Evolutionary conservation across 192 early-diverging fungal genomes (phyloP).

Genomic region (Podila horticola): DNA sequence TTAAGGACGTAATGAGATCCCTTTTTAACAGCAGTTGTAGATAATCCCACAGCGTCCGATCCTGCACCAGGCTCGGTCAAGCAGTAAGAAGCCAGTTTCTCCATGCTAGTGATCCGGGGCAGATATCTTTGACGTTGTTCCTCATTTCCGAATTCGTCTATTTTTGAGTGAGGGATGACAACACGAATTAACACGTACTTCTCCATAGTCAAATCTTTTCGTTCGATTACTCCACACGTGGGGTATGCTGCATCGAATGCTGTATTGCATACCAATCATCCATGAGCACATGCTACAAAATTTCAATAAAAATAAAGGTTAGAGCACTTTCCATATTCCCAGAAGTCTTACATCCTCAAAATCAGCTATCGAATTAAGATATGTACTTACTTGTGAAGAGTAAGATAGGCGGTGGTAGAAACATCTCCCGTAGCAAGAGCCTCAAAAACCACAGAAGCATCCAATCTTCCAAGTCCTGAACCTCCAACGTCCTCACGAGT

Average conservation of each 20-base stretch:
- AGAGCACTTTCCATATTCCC: background rate
- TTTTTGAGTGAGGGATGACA: background rate
- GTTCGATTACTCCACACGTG: no score
- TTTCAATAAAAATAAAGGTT: background rate
- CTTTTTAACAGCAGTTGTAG: constrained; percentile 81
- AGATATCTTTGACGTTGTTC: constrained; percentile 72
- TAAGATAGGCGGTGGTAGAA: constrained; percentile 63
- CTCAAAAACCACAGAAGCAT: constrained; percentile 66
- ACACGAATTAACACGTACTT: background rate
- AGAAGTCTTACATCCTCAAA: background rate
- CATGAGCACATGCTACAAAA: constrained; percentile 57
- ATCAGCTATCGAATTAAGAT: background rate
- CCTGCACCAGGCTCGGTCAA: constrained; percentile 93
- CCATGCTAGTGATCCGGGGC: constrained; percentile 75
- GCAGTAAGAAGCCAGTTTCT: constrained; percentile 90
- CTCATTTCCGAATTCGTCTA: constrained; percentile 51
- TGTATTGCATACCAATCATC: constrained; percentile 59
- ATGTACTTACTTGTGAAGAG: constrained; percentile 62
- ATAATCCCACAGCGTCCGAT: constrained; percentile 71
- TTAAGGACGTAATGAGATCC: constrained; percentile 91
- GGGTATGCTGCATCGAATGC: background rate
- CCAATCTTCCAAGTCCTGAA: constrained; percentile 58
- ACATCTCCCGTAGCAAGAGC: constrained; percentile 60
- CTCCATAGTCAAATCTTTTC: no score
- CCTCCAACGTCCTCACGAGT: constrained; percentile 60